Conservation (phyloP, 768 basidiomycete species). For the Suillus cothurnatus region DNA sequence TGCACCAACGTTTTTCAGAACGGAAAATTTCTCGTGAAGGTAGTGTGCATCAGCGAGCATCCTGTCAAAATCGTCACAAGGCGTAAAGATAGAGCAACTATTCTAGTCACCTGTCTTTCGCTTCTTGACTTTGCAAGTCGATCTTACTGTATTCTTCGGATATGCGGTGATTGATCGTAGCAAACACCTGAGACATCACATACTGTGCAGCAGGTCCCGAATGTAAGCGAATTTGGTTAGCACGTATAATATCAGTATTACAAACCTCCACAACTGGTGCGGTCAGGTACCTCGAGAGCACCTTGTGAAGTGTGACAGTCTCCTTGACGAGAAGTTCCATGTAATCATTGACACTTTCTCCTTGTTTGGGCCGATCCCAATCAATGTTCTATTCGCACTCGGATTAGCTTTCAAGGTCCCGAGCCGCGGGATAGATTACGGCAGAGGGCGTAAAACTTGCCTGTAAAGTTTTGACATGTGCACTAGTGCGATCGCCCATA, state of each 20-base stretch:
- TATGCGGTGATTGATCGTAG: slow-evolving; percentile 88
- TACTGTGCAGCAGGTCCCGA: slow-evolving; percentile 48
- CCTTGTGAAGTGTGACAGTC: slow-evolving; percentile 93
- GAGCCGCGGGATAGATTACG: background rate
- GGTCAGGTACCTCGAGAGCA: slow-evolving; percentile 88
- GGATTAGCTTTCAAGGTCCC: slow-evolving; percentile 11
- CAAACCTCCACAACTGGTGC: slow-evolving; percentile 78
- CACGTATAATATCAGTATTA: slow-evolving; percentile 16
- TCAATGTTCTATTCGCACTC: slow-evolving; percentile 59
- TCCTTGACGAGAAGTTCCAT: slow-evolving; percentile 94
- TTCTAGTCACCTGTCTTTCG: slow-evolving; percentile 72
- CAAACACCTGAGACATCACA: slow-evolving; percentile 95
- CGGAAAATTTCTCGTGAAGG: slow-evolving; percentile 74
- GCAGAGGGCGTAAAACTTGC: slow-evolving; percentile 40
- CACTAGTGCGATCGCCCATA: slow-evolving; percentile 91
- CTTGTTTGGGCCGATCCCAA: slow-evolving; percentile 69
- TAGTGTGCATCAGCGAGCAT: slow-evolving; percentile 79
- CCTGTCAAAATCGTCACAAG: slow-evolving; percentile 43
- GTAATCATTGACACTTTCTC: slow-evolving; percentile 78
- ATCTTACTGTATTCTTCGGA: slow-evolving; percentile 84
- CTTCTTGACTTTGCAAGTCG: slow-evolving; percentile 79
- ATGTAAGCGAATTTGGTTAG: slow-evolving; percentile 13
- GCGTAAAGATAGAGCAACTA: slow-evolving; percentile 15
- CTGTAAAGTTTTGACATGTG: slow-evolving; percentile 83
- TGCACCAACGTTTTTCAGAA: slow-evolving; percentile 70